phyloP scores from a whole-genome alignment of 371 early-diverging fungal genomes.

The Mucor piriformis region DNA sequence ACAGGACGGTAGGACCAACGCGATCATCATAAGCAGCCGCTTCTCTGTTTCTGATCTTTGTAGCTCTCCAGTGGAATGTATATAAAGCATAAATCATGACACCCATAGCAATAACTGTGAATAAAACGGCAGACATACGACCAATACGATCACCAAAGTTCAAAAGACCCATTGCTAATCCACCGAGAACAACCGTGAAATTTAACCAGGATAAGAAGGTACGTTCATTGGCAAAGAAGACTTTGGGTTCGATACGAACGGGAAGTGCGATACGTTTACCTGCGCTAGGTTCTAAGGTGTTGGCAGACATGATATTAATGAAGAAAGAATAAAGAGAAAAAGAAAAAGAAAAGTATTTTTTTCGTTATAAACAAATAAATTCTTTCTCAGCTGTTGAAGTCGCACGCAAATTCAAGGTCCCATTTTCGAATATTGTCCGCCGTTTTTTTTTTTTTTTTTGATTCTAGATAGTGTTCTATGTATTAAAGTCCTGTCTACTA shows the following conservation, averaged over 20 bases:
- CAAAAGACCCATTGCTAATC: constrained; percentile 64
- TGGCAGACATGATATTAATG: constrained; percentile 12
- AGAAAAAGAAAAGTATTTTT: not conserved
- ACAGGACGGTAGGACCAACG: constrained; percentile 75
- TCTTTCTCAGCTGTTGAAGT: not conserved
- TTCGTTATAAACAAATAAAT: not conserved
- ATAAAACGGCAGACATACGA: constrained; percentile 59
- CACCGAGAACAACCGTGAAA: constrained; percentile 65
- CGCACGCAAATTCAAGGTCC: no score
- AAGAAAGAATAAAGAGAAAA: not conserved
- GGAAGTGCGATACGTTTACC: constrained; percentile 68
- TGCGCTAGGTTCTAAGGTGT: constrained; percentile 18
- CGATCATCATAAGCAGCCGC: constrained; percentile 62
- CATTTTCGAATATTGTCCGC: no score
- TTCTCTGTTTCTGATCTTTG: constrained; percentile 58
- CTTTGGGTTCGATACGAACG: constrained; percentile 90
- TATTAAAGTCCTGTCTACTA: no score
- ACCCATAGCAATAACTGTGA: constrained; percentile 68
- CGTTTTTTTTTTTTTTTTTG: no score
- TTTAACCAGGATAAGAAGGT: constrained; percentile 84
- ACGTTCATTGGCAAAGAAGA: constrained; percentile 95
- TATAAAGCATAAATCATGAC: constrained; percentile 81
- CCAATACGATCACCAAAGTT: constrained; percentile 71
- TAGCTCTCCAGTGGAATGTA: constrained; percentile 87
- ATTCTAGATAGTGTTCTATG: no score